These are phyloP conservation scores for Astragalus glycyphyllos DNA, from an alignment of 306 rosid genomes.

Conservation along the genomic window DNA sequence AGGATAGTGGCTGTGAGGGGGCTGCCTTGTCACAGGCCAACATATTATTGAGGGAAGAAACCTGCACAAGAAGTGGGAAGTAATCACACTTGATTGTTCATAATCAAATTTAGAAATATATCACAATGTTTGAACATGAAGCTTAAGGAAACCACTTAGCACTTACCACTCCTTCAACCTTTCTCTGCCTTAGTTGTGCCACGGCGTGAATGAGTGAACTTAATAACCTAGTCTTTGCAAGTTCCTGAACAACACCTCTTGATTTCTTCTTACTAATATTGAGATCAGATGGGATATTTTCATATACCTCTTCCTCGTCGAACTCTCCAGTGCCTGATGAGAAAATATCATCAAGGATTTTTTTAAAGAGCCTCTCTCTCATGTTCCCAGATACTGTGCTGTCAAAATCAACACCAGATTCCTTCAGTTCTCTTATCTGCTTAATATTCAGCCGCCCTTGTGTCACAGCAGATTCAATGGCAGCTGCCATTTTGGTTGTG, in stretches of 20 bases:
- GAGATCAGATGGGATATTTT: slow-evolving; percentile 86
- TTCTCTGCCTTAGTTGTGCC: slow-evolving; percentile 78
- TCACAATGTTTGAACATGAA: background rate
- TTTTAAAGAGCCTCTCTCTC: slow-evolving; percentile 89
- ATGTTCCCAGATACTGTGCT: slow-evolving; percentile 78
- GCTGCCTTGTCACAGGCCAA: slow-evolving; percentile 61
- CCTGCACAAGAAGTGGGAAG: slow-evolving; percentile 42
- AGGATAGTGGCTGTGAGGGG: slow-evolving; percentile 46
- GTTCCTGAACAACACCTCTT: slow-evolving; percentile 64
- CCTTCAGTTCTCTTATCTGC: slow-evolving; percentile 96
- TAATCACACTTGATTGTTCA: slow-evolving; percentile 16
- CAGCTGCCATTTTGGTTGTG: slow-evolving; percentile 93
- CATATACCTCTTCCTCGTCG: slow-evolving; percentile 88
- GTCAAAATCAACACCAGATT: slow-evolving; percentile 77
- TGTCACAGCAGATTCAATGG: slow-evolving; percentile 88
- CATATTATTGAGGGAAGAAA: slow-evolving; percentile 55
- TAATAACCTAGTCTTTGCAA: slow-evolving; percentile 73
- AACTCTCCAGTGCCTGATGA: slow-evolving; percentile 99
- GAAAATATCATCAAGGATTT: slow-evolving; percentile 88
- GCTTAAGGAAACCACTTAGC: slow-evolving; percentile 51
- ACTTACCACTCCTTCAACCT: slow-evolving; percentile 81
- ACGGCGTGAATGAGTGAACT: slow-evolving; percentile 93
- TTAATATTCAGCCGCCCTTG: slow-evolving; percentile 87
- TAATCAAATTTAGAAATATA: slow-evolving; percentile 17
- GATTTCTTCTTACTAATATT: slow-evolving; percentile 79